Conservation (phyloP, 805 yeast species). For the Suhomyces xylopsoci region DNA sequence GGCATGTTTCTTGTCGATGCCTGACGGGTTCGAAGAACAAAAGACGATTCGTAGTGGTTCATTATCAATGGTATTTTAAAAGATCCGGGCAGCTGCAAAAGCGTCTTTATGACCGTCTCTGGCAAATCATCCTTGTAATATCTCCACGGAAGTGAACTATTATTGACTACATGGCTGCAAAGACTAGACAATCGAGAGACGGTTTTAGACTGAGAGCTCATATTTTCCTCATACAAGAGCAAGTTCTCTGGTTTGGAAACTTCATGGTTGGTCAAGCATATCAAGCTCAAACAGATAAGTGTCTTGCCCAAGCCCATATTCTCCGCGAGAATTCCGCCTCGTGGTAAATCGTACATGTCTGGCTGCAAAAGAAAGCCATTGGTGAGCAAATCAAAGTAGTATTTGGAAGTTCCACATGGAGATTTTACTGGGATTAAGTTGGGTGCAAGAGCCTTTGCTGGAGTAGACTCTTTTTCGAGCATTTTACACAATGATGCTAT, state of each 20-base stretch:
- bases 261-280: constrained; percentile 55
- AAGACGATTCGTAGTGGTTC: constrained; percentile 18
- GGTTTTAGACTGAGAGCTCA: too few species aligned
- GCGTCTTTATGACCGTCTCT: constrained; percentile 29
- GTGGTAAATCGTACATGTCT: constrained; percentile 44
- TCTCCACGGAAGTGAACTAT: constrained; percentile 59
- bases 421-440: constrained; percentile 25
- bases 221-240: constrained; percentile 11
- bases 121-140: constrained; percentile 46
- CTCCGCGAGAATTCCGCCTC: constrained; percentile 64
- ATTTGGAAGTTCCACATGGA: constrained; percentile 11
- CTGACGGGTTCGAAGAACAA: constrained; percentile 17
- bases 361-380: constrained; percentile 35
- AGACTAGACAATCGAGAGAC: constrained; percentile 26
- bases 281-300: constrained; percentile 53
- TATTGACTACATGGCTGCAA: constrained; percentile 43
- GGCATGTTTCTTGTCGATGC: constrained; percentile 13
- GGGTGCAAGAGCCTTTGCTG: constrained; percentile 32
- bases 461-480: constrained; percentile 49
- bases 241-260: constrained; percentile 42
- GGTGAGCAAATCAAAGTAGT: constrained; percentile 36
- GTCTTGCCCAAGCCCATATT: constrained; percentile 72
- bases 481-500: constrained; percentile 57
- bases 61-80: constrained; percentile 33
- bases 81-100: constrained; percentile 42